These are phyloP conservation scores for Candida pseudoviswanathii DNA, from an alignment of 1,139 yeast genomes.

Conservation along the genomic window DNA sequence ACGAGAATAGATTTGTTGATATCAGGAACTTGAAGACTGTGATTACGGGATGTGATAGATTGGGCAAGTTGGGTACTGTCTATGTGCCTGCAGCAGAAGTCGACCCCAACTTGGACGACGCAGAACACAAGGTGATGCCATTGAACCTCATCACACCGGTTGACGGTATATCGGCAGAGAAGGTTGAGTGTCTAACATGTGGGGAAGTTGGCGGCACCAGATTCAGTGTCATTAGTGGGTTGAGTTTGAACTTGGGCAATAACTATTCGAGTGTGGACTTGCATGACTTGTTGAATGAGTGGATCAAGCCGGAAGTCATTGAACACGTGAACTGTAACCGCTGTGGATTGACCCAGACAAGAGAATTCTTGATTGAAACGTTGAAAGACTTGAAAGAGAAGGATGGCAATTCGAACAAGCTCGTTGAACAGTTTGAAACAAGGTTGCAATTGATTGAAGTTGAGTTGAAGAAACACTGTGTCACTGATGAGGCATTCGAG, in stretches of 20 bases:
- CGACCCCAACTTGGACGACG: slow-evolving; percentile 59
- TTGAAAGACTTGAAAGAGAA: slow-evolving; percentile 31
- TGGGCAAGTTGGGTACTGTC: slow-evolving; percentile 62
- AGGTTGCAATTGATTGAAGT: slow-evolving; percentile 58
- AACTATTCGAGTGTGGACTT: slow-evolving; percentile 49
- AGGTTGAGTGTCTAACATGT: slow-evolving; percentile 86
- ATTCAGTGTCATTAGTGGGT: slow-evolving; percentile 77
- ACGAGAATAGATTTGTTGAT: slow-evolving; percentile 23
- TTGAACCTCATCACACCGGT: slow-evolving; percentile 77
- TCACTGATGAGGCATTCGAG: slow-evolving; percentile 79
- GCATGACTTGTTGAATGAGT: slow-evolving; percentile 62
- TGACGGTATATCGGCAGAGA: slow-evolving; percentile 82
- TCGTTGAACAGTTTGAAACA: slow-evolving; percentile 45
- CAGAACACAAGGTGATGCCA: slow-evolving; percentile 47
- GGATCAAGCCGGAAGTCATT: slow-evolving; percentile 81
- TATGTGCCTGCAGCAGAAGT: slow-evolving; percentile 73
- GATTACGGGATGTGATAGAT: slow-evolving; percentile 49
- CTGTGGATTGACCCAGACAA: slow-evolving; percentile 73
- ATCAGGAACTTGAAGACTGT: slow-evolving; percentile 19
- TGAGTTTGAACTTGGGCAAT: slow-evolving; percentile 67
- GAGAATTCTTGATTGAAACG: slow-evolving; percentile 44
- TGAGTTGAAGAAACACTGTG: slow-evolving; percentile 65
- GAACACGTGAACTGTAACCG: slow-evolving; percentile 93
- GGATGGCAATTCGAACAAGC: slow-evolving; percentile 36
- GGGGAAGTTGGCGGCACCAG: slow-evolving; percentile 94